Evolutionary conservation across 441 rosid genomes (phyloP).

Genomic region (Gossypium schwendimanii): DNA sequence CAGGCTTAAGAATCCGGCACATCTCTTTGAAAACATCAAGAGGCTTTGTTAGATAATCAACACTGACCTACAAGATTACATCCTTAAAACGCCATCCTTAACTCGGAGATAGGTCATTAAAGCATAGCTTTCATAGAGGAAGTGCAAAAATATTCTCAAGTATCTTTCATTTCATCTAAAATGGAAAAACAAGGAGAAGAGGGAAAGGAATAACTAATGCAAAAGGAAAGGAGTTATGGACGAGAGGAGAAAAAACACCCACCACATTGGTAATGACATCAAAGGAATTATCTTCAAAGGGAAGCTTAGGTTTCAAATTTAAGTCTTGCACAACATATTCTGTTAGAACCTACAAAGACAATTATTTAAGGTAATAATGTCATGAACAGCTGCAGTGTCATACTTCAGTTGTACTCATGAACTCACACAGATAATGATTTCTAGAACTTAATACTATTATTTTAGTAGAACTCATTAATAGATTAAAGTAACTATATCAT

Average conservation of each 20-base stretch:
- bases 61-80: conserved; percentile 60
- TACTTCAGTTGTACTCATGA: neutral
- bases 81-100: neutral
- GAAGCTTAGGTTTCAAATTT: conserved; percentile 68
- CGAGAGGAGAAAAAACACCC: conserved; percentile 20
- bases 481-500: neutral
- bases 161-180: neutral
- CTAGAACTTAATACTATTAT: neutral
- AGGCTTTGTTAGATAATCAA: conserved; percentile 81
- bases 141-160: neutral
- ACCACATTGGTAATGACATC: conserved; percentile 90
- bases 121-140: neutral
- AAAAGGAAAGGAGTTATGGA: neutral
- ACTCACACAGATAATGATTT: neutral
- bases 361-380: neutral
- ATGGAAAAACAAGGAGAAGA: neutral
- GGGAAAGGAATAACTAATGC: neutral
- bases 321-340: conserved; percentile 81
- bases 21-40: conserved; percentile 80
- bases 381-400: neutral
- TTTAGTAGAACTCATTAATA: neutral
- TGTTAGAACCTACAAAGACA: conserved; percentile 55
- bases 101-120: neutral
- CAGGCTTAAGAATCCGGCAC: conserved; percentile 71
- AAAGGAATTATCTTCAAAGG: conserved; percentile 78